phyloP scores from a whole-genome alignment of 345 rosid species.

The Corymbia maculata region DNA sequence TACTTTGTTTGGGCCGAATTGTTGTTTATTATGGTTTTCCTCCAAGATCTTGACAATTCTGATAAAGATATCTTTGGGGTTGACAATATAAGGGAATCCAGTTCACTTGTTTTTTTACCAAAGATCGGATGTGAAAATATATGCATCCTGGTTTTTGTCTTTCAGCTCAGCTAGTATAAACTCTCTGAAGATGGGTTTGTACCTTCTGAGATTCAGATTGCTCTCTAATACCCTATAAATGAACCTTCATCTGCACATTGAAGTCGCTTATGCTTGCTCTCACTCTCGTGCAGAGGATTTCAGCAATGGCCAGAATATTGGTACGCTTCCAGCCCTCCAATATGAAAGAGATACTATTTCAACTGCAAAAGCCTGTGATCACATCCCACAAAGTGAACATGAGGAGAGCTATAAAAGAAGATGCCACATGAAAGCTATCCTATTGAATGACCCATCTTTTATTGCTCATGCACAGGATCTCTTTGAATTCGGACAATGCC shows the following conservation, averaged over 20 bases:
- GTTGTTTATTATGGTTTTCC: neutral
- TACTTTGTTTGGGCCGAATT: neutral
- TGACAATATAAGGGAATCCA: neutral
- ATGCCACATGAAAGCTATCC: slow-evolving; percentile 23
- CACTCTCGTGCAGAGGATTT: neutral
- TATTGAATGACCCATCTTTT: slow-evolving; percentile 36
- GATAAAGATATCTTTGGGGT: neutral
- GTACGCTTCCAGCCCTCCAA: neutral
- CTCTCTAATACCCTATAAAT: neutral
- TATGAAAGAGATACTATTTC: neutral
- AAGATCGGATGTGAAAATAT: neutral
- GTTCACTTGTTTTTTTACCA: neutral
- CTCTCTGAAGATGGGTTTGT: neutral
- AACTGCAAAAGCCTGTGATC: slow-evolving; percentile 1
- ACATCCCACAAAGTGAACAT: neutral
- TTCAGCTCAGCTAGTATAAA: neutral
- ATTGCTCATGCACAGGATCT: slow-evolving; percentile 35
- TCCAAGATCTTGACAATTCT: neutral
- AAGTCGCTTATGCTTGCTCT: neutral
- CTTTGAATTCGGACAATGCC: slow-evolving; percentile 24
- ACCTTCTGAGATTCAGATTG: neutral
- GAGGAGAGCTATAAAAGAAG: slow-evolving; percentile 3
- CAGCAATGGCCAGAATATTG: neutral
- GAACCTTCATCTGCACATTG: neutral
- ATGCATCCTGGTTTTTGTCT: neutral